A percentile compares a stretch with the other conserved stretches of the same genome.
Conservation (phyloP, 2,329 filamentous ascomycete species). For the Penicillium sp. region DNA sequence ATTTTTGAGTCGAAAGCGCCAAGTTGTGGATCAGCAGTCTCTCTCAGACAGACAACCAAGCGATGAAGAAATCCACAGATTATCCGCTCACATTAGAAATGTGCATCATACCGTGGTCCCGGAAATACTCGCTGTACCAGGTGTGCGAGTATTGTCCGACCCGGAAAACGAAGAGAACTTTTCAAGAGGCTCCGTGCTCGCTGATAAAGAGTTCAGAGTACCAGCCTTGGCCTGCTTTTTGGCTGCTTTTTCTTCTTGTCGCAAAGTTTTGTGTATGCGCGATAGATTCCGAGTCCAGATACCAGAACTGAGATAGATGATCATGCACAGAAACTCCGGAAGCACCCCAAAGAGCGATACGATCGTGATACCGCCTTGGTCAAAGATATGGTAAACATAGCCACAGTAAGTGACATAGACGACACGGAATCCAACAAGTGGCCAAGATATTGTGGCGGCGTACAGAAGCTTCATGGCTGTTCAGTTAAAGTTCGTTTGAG, state of each 20-base stretch:
- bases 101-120: background rate
- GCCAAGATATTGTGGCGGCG: conserved; percentile 1
- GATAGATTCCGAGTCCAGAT: conserved; percentile 5
- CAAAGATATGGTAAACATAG: background rate
- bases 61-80: background rate
- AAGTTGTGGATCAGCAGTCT: background rate
- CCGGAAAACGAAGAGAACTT: background rate
- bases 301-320: conserved; percentile 13
- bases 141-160: background rate
- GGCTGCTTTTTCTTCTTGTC: background rate
- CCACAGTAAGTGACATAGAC: conserved; percentile 1
- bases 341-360: conserved; percentile 27
- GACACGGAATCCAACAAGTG: conserved; percentile 2
- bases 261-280: background rate
- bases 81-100: background rate
- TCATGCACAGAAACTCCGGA: conserved; percentile 26
- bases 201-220: background rate
- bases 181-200: background rate
- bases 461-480: background rate
- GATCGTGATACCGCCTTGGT: conserved; percentile 1
- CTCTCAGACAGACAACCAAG: background rate
- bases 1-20: background rate
- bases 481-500: background rate
- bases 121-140: background rate
- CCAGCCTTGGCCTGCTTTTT: background rate